Evolutionary conservation across 352 stramenopile species (phyloP), one percentile per base, ranked within the genome.

Genomic region (Chloridella minuta): DNA sequence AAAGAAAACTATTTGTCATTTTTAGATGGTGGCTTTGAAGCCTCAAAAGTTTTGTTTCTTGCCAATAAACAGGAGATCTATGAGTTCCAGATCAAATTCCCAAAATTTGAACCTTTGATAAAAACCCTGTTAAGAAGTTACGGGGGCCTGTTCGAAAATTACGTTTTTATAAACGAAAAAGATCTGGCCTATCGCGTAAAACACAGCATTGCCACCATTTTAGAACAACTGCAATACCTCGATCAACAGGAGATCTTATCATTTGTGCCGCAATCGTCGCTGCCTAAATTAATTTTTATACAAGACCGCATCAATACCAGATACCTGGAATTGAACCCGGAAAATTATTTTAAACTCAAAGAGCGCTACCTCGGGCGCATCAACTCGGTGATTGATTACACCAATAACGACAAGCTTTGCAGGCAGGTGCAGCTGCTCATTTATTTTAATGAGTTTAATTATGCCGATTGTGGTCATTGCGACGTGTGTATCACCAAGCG

Each of bases 231-330:
- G n/a, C 10, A 66, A 10, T 66, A 66, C 40, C n/a, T 66, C 10
- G 10, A 66, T 66, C 40, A 66, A 66, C 40, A 66, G 40, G 40
- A n/a, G n/a, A 18, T 66, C 10, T 18, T 66, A 18, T 66, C 40
- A n/a, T 66, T 18, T 66, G 40, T 18, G n/a, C 40, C 40, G 10
- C 40, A 66, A 66, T 66, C 40, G n/a, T 66, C 40, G 10, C n/a
- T 66, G 40, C 40, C 40, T 66, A 66, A 66, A 66, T 66, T 66
- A 66, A 66, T 66, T 66, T 66, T 66, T 66, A 66, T 66, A n/a
- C 40, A 66, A 66, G n/a, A 66, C n/a, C 10, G 40, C 10, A n/a
- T 66, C 10, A 66, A 66, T 66, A n/a, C 10, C 10, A 66, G n/a
- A 66, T 66, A 66, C 40, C 40, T 66, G 10, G 40, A 66, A 66